Evolutionary conservation across 805 yeast genomes (phyloP).

Genomic region (Dipodascopsis uninucleata): DNA sequence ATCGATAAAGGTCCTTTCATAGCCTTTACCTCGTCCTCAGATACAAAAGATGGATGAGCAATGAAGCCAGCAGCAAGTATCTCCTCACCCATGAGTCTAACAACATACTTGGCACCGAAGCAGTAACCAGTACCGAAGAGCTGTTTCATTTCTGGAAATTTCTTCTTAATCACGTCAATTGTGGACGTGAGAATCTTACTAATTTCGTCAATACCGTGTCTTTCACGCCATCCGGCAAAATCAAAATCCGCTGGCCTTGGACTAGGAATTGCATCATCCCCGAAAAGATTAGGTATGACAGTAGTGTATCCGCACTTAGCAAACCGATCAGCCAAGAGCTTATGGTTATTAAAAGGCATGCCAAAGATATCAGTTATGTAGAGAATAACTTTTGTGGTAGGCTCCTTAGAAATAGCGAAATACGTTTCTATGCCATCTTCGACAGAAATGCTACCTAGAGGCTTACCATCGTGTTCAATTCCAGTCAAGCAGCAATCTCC

Average conservation of each 20-base stretch:
- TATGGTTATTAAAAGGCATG: constrained; percentile 50
- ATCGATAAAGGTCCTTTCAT: constrained; percentile 63
- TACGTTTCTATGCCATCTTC: not conserved
- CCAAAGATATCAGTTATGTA: constrained; percentile 68
- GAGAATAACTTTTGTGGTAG: constrained; percentile 52
- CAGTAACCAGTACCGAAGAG: constrained; percentile 73
- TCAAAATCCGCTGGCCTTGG: constrained; percentile 26
- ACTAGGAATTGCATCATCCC: constrained; percentile 48
- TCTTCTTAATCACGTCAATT: constrained; percentile 44
- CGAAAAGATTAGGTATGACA: constrained; percentile 70
- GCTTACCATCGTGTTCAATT: constrained; percentile 27
- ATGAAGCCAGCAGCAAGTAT: constrained; percentile 59
- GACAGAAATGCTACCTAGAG: not conserved
- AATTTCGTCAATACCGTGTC: constrained; percentile 51
- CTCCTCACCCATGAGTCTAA: constrained; percentile 46
- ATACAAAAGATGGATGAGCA: constrained; percentile 80
- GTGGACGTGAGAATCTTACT: constrained; percentile 49
- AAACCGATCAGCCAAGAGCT: constrained; percentile 49
- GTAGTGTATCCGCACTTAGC: constrained; percentile 63
- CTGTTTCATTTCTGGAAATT: constrained; percentile 46
- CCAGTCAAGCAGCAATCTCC: constrained; percentile 29
- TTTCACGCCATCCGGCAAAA: constrained; percentile 48
- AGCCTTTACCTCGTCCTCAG: constrained; percentile 58
- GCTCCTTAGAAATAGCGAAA: constrained; percentile 16
- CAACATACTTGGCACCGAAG: constrained; percentile 71